Evolutionary conservation across 306 rosid species (phyloP), one percentile per base, ranked within the genome.

Genomic region (Psophocarpus tetragonolobus): DNA sequence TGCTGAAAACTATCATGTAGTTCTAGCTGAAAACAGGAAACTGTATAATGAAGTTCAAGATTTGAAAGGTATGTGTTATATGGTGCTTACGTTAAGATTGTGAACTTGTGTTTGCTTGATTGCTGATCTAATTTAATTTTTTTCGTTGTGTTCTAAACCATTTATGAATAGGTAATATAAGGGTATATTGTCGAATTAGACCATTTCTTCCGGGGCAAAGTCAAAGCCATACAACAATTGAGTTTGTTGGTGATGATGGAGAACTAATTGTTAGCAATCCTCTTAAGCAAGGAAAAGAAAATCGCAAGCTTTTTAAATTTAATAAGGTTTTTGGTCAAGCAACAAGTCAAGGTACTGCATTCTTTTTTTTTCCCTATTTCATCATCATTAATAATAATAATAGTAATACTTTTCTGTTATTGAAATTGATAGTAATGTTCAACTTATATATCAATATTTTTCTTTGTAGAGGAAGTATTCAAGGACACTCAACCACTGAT

Each of bases 141-240:
- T 64, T 47, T 47, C 44, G 11, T 68, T 80, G 23, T 35, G 3
- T 61, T 75, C 35, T 58, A 50, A 80, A 74, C 48, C 42, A 75
- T 51, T 82, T 73, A 35, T 75, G 38, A 62, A 66, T 78, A 96
- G 99, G 99, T 68, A 96, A 91, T 88, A 96, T 96, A 51, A 88
- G 99, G 83, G 99, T 96, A 35, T 93, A 96, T 78, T 92, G 99
- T 84, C 97, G 98, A 47, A 84, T 96, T 73, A 89, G 99, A 73
- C 99, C 99, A 32, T 96, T 96, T 87, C 97, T 96, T 82, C 95
- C 91, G 0, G 97, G 99, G 33, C 99, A 96, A 88, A 92, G 80
- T 82, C 88, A 84, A 78, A 91, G 81, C 60, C 94, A 88, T 72
- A 91, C 97, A 80, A 58, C 93, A 53, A 77, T 92, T 32, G 98